Evolutionary conservation across 1,284 basidiomycete species (phyloP), one percentile per base, ranked within the genome.

Genomic region (Phaffia rhodozyma): DNA sequence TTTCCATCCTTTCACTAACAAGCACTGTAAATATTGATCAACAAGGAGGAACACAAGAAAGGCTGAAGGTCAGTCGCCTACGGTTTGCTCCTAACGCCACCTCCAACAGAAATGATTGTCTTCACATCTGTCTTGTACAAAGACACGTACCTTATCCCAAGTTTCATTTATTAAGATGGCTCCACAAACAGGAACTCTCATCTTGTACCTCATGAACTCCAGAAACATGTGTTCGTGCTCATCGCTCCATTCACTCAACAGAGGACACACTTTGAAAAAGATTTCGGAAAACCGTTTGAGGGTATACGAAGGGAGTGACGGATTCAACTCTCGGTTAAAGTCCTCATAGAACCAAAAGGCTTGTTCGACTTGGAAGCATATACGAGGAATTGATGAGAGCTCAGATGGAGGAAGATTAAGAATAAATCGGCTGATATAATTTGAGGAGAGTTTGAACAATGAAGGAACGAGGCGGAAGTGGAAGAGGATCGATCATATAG

Each of bases 321-420:
- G 86, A 69, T 96, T 91, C 73, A 87, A 81, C 73, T 91, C 89
- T 53, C 94, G 87, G 67, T 98, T 85, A 71, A 97, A 98, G 76
- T 99, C 96, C 78, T 98, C 94, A 74, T 99, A 99, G 77, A 92
- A 99, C 96, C 96, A 99, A 75, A 75, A 96, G 89, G 96, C 96
- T 82, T 97, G 93, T 77, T 99, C 96, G 66, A 97, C 91, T 78
- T 98, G 96, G 78, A 98, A 98, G 78, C 91, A 97, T 72, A 98
- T 86, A 67, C 96, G 84, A 74, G 96, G 91, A 66, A 97, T 81
- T 27, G 87, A 91, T 60, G 83, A 83, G 66, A 94, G 83, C 78
- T 99, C 96, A 72, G 91, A 87, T 68, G 89, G 86, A 5, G 96
- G 96, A 61, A 99, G 83, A 76, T 98, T 98, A 70, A 97, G 82